Evolutionary conservation across 345 rosid genomes (phyloP), one percentile per base, ranked within the genome.

Genomic region (Crucihimalaya himalaica): DNA sequence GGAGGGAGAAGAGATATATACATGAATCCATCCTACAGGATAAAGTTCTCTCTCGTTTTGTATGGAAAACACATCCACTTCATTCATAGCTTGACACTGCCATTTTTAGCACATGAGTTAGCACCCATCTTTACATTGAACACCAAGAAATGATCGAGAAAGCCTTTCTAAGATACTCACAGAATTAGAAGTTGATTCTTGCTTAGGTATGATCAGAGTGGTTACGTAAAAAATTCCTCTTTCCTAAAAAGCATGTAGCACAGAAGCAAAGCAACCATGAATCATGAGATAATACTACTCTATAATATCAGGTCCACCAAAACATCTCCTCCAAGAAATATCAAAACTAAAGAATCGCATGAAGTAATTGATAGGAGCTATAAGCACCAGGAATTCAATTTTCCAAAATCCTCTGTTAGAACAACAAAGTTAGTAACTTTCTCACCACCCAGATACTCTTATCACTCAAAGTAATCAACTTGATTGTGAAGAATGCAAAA

Each of bases 1-100:
- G n/a, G 28, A 73, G 48, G 45, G 28, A 59, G 67, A 82, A 65
- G 72, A 48, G 14, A 63, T 4, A 65, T 6, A 65, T 84, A 93
- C 97, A 76, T 90, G 98, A 76, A 93, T 93, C 96, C 97, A 93
- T 63, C 98, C 97, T 23, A 92, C 87, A 0, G 97, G 93, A 51
- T 72, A 81, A 47, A 93, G 96, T 15, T 96, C 83, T 32, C 75
- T 80, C 54, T 88, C 97, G 45, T 81, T 87, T 66, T 93, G 97
- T 79, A 93, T 87, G 61, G 93, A 81, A 69, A 93, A 93, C 81
- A 83, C 81, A 47, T 90, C 98, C 81, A 83, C 93, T 81, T 93
- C 98, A 73, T 82, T 88, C 58, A 84, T 63, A 66, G 98, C 96
- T 74, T 84, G 88, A 63, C 98, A 93, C 91, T 90, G 85, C 60